These are phyloP conservation scores for Trypanosoma platydactyli DNA, from an alignment of 208 protist genomes.

Conservation along the genomic window DNA sequence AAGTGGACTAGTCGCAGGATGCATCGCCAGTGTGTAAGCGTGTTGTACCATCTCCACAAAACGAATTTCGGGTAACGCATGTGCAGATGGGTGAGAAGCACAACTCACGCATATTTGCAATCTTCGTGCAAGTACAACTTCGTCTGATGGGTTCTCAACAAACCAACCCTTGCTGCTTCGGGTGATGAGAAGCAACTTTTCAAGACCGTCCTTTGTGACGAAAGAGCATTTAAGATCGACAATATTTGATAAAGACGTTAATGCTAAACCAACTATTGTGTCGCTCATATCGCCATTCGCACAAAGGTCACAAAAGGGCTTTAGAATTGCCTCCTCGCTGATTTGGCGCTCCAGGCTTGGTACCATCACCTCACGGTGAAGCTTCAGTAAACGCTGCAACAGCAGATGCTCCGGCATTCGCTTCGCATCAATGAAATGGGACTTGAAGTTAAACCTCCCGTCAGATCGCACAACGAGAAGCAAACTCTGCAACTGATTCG, in stretches of 20 bases:
- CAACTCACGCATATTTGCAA: conserved; percentile 52
- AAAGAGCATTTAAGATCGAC: conserved; percentile 64
- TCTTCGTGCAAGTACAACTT: conserved; percentile 61
- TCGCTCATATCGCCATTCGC: conserved; percentile 48
- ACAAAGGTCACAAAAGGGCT: conserved; percentile 68
- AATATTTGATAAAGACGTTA: conserved; percentile 68
- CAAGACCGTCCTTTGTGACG: conserved; percentile 52
- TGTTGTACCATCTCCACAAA: conserved; percentile 41
- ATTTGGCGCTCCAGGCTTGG: conserved; percentile 27
- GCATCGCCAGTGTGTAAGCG: conserved; percentile 39
- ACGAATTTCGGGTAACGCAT: conserved; percentile 34
- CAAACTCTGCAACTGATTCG: conserved; percentile 52
- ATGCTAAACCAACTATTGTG: conserved; percentile 67
- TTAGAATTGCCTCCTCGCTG: conserved; percentile 54
- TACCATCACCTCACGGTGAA: conserved; percentile 28
- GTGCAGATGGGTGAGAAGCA: conserved; percentile 37
- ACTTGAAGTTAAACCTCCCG: conserved; percentile 30
- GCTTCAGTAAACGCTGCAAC: conserved; percentile 19
- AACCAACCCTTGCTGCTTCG: conserved; percentile 31
- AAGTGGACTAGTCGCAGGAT: conserved; percentile 36
- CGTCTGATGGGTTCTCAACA: conserved; percentile 53
- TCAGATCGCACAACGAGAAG: conserved; percentile 55
- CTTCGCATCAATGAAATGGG: conserved; percentile 26
- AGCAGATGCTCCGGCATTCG: conserved; percentile 28
- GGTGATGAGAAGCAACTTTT: conserved; percentile 49